Evolutionary conservation across 768 basidiomycete species (phyloP).

Genomic region (Pisolithus albus): DNA sequence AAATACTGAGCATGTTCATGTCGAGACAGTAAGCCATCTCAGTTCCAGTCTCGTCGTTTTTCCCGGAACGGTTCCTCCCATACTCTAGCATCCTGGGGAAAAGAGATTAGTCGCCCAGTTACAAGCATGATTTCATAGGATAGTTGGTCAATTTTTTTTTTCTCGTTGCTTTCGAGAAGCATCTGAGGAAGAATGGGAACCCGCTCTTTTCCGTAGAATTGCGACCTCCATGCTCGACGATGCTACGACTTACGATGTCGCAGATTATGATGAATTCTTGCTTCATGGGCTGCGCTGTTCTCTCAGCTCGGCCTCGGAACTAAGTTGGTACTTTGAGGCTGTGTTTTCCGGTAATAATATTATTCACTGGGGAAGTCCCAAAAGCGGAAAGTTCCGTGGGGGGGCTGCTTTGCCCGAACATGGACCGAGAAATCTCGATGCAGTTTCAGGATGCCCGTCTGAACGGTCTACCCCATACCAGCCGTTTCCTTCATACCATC

Average conservation of each 20-base stretch:
- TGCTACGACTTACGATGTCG: not conserved
- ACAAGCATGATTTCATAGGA: not conserved
- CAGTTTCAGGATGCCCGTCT: too few relatives aligned
- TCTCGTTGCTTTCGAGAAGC: not conserved
- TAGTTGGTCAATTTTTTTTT: not conserved
- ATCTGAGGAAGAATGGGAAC: not conserved
- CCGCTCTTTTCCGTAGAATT: constrained; percentile 1
- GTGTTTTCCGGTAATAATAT: too few relatives aligned
- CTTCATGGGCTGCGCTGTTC: too few relatives aligned
- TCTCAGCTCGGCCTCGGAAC: too few relatives aligned
- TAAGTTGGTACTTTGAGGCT: too few relatives aligned
- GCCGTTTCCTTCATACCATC: not conserved
- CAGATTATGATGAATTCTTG: not conserved
- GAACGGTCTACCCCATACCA: not conserved
- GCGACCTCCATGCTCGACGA: not conserved
- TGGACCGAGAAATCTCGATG: too few relatives aligned
- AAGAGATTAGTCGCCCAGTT: not conserved
- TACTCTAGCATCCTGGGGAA: not conserved
- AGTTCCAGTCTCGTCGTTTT: constrained; percentile 11
- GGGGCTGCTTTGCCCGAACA: too few relatives aligned
- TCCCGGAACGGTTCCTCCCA: constrained; percentile 5
- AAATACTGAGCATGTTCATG: constrained; percentile 5
- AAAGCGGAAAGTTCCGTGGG: too few relatives aligned
- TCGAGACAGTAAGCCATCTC: constrained; percentile 13
- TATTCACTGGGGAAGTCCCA: too few relatives aligned